phyloP scores from a whole-genome alignment of 805 yeast genomes.

The Wickerhamomyces silvicola region DNA sequence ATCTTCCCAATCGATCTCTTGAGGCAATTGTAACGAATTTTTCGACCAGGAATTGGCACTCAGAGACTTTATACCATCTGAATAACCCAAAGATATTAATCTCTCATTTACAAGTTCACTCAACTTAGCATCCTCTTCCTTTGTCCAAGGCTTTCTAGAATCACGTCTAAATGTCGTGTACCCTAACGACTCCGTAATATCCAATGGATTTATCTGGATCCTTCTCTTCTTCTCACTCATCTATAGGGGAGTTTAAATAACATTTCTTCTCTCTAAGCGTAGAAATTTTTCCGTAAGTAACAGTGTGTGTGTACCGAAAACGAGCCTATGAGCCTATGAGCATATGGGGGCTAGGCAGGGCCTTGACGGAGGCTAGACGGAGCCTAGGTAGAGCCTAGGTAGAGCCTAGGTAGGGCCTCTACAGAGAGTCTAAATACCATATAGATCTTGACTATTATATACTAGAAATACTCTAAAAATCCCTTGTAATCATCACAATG shows the following conservation, averaged over 20 bases:
- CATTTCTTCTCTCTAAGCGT: background rate
- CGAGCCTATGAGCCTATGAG: no score
- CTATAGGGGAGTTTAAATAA: background rate
- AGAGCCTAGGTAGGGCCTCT: no score
- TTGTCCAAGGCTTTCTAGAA: slow-evolving; percentile 65
- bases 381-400: no score
- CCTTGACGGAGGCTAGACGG: no score
- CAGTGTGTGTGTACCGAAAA: no score
- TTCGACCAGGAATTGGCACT: slow-evolving; percentile 21
- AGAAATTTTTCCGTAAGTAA: background rate
- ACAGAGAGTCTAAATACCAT: no score
- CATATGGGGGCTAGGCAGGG: no score
- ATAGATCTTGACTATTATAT: no score
- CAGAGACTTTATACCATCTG: slow-evolving; percentile 27
- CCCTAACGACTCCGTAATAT: slow-evolving; percentile 64
- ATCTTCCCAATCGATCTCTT: slow-evolving; percentile 53
- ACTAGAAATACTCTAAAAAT: no score
- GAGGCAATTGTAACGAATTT: slow-evolving; percentile 19
- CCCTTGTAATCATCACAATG: slow-evolving; percentile 10
- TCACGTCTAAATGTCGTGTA: slow-evolving; percentile 64
- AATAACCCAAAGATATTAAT: slow-evolving; percentile 27
- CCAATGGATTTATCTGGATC: slow-evolving; percentile 32
- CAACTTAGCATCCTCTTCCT: slow-evolving; percentile 62
- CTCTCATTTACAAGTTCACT: slow-evolving; percentile 34
- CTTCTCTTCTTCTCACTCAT: slow-evolving; percentile 17